Evolutionary conservation across 306 rosid genomes (phyloP), one percentile per base, ranked within the genome.

Genomic region (Aeschynomene evenia): DNA sequence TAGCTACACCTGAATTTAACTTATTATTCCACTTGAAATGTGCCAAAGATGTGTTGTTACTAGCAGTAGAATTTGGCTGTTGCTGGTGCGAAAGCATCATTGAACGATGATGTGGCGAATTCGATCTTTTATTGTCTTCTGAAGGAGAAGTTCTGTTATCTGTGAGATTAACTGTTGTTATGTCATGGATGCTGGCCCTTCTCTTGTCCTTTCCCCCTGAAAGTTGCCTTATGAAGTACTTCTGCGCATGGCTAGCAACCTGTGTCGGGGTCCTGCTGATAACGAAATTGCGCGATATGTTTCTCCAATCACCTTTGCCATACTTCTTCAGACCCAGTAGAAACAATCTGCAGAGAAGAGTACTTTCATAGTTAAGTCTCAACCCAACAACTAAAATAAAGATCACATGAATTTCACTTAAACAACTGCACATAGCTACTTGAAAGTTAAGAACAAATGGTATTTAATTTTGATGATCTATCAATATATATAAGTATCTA

Each of bases 241-340:
- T 94, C 80, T 94, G 99, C 26, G 99, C 99, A 65, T 94, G 99
- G 34, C 99, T 94, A 16, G 99, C 99, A 12, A 94, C 99, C 43
- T 91, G 99, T 2, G 99, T 94, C 5, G 97, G 96, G 1, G 97
- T 91, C 57, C 97, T 61, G 48, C 89, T 85, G 0, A 83, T 76
- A 68, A 91, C 97, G 28, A 81, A 91, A 56, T 88, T 88, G 19
- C 96, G 81, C 0, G 97, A 91, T 19, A 91, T 94, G 66, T 87
- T 94, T 76, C 99, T 91, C 99, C 99, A 94, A 71, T 94, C 99
- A 1, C 99, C 97, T 77, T 91, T 94, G 28, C 97, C 97, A 62
- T 88, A 82, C 78, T 86, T 91, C 59, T 88, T 85, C 80, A 94
- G 76, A 8, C 99, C 99, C 82, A 88, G 73, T 18, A 94, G 79